These are phyloP conservation scores for Heliamphora exappendiculata DNA, from an alignment of 148 eudicot genomes.

Conservation along the genomic window DNA sequence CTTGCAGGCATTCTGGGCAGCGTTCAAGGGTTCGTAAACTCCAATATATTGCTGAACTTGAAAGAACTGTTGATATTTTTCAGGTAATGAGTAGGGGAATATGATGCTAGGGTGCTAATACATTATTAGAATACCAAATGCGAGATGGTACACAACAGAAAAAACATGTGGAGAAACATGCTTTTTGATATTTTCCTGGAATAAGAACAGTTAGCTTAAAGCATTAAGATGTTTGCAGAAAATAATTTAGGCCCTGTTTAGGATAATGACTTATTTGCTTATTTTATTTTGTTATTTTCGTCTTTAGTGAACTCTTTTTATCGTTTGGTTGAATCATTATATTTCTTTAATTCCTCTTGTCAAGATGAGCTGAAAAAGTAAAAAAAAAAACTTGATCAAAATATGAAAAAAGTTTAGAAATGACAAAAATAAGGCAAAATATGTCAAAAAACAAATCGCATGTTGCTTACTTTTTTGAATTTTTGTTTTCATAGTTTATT, in stretches of 20 bases:
- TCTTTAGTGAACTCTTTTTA: too few species aligned
- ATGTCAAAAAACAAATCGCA: too few species aligned
- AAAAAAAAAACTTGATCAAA: too few species aligned
- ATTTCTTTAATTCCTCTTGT: too few species aligned
- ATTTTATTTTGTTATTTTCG: too few species aligned
- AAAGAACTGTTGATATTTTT: conserved; percentile 50
- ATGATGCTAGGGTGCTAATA: not conserved
- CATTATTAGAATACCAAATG: not conserved
- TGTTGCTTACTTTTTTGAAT: too few species aligned
- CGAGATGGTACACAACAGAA: not conserved
- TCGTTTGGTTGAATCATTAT: too few species aligned
- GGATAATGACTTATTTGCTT: too few species aligned
- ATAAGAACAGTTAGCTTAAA: not conserved
- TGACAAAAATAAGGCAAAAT: too few species aligned
- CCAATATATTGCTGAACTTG: conserved; percentile 71
- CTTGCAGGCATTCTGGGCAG: conserved; percentile 63
- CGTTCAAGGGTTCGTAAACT: conserved; percentile 70
- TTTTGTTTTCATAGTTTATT: too few species aligned
- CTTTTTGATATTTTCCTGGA: not conserved
- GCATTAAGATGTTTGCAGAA: not conserved
- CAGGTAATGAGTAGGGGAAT: conserved; percentile 38
- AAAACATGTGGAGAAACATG: not conserved
- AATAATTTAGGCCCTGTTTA: not conserved
- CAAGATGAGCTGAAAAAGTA: too few species aligned
- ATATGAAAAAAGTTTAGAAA: too few species aligned